Evolutionary conservation across 192 early-diverging fungal genomes (phyloP).

Genomic region (Dimargaris verticillata): DNA sequence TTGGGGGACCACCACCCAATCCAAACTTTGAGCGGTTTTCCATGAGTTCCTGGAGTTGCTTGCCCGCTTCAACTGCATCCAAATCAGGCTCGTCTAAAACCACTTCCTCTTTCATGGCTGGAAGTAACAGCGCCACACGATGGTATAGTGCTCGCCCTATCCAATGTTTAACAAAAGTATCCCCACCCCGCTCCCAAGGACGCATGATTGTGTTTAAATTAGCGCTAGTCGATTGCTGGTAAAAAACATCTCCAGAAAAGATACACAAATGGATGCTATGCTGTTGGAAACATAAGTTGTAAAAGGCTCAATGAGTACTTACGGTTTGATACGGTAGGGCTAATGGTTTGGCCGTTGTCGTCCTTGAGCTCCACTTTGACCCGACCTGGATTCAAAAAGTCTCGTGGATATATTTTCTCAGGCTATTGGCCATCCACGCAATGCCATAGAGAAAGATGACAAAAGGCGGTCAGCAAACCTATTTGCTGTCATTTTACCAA

Average conservation of each 20-base stretch:
- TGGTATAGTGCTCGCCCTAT: not conserved
- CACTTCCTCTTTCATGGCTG: not conserved
- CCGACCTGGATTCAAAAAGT: conserved; percentile 52
- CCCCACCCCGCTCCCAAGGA: not conserved
- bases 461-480: no score
- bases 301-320: conserved; percentile 20
- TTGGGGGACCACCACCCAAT: not conserved
- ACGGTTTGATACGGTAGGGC: conserved; percentile 29
- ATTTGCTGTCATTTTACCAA: no score
- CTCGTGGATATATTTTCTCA: conserved; percentile 46
- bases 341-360: conserved; percentile 21
- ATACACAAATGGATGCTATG: not conserved
- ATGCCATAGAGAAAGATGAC: no score
- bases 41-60: conserved; percentile 1
- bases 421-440: conserved; percentile 20
- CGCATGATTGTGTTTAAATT: not conserved
- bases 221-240: not conserved
- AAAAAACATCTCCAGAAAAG: not conserved
- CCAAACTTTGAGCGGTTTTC: not conserved
- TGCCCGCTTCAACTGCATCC: not conserved
- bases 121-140: not conserved
- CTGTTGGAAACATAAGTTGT: not conserved
- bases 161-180: not conserved
- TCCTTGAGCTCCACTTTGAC: conserved; percentile 45
- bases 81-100: not conserved